Evolutionary conservation across 2,329 filamentous ascomycete genomes (phyloP), one percentile per base, ranked within the genome.

Genomic region (Monosporascus sp.): DNA sequence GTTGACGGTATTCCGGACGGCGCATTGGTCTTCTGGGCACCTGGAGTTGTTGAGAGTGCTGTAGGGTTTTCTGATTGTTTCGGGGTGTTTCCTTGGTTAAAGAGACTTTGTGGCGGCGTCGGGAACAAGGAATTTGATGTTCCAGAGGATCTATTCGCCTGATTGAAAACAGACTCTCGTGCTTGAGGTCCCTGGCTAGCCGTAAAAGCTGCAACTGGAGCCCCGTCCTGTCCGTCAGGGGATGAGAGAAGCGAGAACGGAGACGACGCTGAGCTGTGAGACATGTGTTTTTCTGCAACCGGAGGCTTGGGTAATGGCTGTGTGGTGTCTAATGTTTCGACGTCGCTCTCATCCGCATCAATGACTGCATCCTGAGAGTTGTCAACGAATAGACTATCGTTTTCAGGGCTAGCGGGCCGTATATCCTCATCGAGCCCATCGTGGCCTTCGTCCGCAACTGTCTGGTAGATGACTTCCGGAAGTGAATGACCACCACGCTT

Each of bases 401-500:
- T 42, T 15, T 60, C 54, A 17, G 56, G 45, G 15, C 27, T 48
- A 6, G 22, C 17, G 6, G 18, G 36, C 14, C 25, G 46, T 24
- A 50, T 47, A 4, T 55, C 39, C 18, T 20, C 39, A 20, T 18
- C 22, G 9, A 20, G n/a, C 39, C 11, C 22, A n/a, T 34, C 38
- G 2, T 48, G 15, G 50, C 52, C 27, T 37, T 55, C 52, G 58
- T 59, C 76, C 48, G 71, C 81, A 11, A 84, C 69, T 1, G 80
- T 84, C 36, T 70, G 68, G 58, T 82, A 79, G 31, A 86, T 82
- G 22, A 83, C 70, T 25, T 80, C 71, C 3, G 81, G 74, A 2
- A 86, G 69, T 11, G 78, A 67, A 47, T 72, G 73, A 11, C 68
- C 66, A 6, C 75, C 75, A 25, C 84, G 79, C 64, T 87, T 87